Conservation (phyloP, 106 monocot genomes). For the Ottelia alismoides region DNA sequence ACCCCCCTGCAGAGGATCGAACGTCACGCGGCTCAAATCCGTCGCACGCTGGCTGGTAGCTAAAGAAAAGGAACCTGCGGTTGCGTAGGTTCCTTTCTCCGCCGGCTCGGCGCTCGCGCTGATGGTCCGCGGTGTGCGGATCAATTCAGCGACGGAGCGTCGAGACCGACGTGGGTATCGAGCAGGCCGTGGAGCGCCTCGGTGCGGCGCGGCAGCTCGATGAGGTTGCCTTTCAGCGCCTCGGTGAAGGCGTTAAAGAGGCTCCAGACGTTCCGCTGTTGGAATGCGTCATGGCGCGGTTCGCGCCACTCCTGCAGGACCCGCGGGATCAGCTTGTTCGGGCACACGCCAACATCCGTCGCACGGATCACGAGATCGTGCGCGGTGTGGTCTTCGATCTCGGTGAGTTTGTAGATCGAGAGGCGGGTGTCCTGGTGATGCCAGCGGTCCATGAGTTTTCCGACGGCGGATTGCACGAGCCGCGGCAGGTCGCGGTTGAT, state of each 20-base stretch:
- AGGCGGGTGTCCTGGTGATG: neutral
- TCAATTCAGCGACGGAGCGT: too few relatives aligned
- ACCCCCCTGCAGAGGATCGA: too few relatives aligned
- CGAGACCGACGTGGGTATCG: neutral
- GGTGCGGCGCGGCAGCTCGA: neutral
- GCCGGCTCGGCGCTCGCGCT: too few relatives aligned
- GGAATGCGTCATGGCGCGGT: neutral
- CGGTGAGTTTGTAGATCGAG: neutral
- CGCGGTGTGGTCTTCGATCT: neutral
- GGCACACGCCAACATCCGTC: neutral
- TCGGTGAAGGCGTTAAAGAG: neutral
- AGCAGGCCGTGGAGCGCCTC: neutral
- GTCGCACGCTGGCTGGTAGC: too few relatives aligned
- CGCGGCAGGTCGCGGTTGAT: neutral
- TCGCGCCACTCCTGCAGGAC: neutral
- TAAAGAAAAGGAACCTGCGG: too few relatives aligned
- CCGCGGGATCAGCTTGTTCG: neutral
- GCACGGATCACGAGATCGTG: neutral
- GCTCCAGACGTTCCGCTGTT: neutral
- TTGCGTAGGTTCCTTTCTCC: too few relatives aligned
- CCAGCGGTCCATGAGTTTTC: neutral
- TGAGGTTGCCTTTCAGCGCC: neutral
- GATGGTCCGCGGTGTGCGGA: too few relatives aligned
- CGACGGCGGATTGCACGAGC: neutral
- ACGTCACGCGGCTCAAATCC: too few relatives aligned